phyloP scores from a whole-genome alignment of 495 filamentous ascomycete species.

The Delitschia confertaspora region DNA sequence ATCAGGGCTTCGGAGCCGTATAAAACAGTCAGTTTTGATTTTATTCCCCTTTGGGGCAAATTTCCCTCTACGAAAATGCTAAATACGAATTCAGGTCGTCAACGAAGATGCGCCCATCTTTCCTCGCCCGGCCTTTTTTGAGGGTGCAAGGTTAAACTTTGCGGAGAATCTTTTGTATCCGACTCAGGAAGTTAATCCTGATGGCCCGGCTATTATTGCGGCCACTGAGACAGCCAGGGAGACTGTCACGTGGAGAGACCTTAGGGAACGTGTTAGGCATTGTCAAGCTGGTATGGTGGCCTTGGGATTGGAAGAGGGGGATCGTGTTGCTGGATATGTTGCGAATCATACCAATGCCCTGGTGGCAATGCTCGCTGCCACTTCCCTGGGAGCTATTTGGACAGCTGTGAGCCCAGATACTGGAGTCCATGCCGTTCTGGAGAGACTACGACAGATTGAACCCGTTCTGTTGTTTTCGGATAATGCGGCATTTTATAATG shows the following conservation, averaged over 20 bases:
- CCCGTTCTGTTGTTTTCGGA: conserved; percentile 76
- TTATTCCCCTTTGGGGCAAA: background rate
- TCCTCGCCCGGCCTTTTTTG: conserved; percentile 77
- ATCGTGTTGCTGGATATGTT: conserved; percentile 75
- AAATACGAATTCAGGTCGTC: conserved; percentile 49
- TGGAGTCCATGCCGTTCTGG: conserved; percentile 70
- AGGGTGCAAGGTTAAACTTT: conserved; percentile 72
- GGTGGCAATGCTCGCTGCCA: conserved; percentile 75
- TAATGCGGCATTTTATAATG: conserved; percentile 81
- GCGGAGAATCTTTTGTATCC: conserved; percentile 88
- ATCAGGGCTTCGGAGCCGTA: conserved; percentile 60
- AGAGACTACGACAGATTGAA: conserved; percentile 72
- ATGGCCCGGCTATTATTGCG: conserved; percentile 57
- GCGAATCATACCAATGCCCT: conserved; percentile 80
- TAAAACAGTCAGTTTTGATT: conserved; percentile 43
- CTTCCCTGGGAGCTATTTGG: conserved; percentile 80
- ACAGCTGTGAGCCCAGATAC: conserved; percentile 80
- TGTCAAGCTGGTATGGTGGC: conserved; percentile 63
- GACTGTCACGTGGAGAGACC: conserved; percentile 67
- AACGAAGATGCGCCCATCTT: conserved; percentile 60
- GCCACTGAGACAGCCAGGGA: conserved; percentile 63
- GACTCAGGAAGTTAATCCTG: conserved; percentile 46
- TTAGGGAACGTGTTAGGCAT: conserved; percentile 64
- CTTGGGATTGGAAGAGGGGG: conserved; percentile 53
- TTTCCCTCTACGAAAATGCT: conserved; percentile 6